These are phyloP conservation scores for Salvia splendens DNA, from an alignment of 257 asterid species.

Conservation along the genomic window DNA sequence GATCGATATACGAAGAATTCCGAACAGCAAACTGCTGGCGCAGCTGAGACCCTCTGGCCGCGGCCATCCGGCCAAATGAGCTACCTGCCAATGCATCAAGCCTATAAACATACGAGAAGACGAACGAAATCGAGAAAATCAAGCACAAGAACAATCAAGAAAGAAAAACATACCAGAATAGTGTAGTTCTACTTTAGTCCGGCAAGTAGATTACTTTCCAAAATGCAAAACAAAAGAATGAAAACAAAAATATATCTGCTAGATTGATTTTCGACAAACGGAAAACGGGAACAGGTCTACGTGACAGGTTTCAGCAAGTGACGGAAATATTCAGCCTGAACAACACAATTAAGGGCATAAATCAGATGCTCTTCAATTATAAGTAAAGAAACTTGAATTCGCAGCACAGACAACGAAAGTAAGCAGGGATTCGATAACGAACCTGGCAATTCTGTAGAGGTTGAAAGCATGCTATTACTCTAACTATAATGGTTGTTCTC, in stretches of 20 bases:
- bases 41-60: conserved; percentile 48
- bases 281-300: conserved; percentile 50
- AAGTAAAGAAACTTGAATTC: too few relatives aligned
- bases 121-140: conserved; percentile 32
- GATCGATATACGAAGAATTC: conserved; percentile 48
- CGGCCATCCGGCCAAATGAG: conserved; percentile 54
- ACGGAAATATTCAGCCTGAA: conserved; percentile 91
- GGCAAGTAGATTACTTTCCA: conserved; percentile 37
- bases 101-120: conserved; percentile 22
- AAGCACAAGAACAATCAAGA: conserved; percentile 16
- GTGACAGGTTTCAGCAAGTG: conserved; percentile 91
- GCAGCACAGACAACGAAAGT: not conserved
- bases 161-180: conserved; percentile 48
- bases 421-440: conserved; percentile 24
- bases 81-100: conserved; percentile 44
- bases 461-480: conserved; percentile 87
- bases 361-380: not conserved
- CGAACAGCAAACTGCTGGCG: conserved; percentile 50
- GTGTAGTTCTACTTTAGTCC: conserved; percentile 36
- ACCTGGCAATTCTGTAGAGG: conserved; percentile 87
- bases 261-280: conserved; percentile 43
- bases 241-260: conserved; percentile 37
- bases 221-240: conserved; percentile 39
- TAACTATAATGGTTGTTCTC: conserved; percentile 73
- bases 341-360: not conserved